These are phyloP conservation scores for Millerozyma acaciae DNA, from an alignment of 805 yeast genomes.

Conservation along the genomic window DNA sequence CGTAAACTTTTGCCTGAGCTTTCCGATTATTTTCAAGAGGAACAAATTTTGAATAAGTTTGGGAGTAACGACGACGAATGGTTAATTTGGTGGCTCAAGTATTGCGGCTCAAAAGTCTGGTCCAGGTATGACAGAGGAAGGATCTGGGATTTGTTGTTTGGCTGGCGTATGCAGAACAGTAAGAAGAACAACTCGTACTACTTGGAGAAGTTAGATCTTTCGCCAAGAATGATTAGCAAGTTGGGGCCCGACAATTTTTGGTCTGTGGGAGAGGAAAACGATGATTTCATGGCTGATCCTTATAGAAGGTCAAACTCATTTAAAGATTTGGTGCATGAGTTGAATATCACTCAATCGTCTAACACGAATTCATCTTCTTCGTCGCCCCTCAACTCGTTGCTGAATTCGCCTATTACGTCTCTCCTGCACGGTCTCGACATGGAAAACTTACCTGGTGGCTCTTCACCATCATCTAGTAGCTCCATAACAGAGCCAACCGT, in stretches of 20 bases:
- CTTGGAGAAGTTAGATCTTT: slow-evolving; percentile 28
- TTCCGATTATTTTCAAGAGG: slow-evolving; percentile 72
- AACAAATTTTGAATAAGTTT: slow-evolving; percentile 61
- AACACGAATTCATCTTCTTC: slow-evolving; percentile 1
- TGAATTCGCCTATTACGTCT: slow-evolving; percentile 6
- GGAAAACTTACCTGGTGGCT: too few species aligned
- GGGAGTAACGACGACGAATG: slow-evolving; percentile 71
- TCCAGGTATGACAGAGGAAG: slow-evolving; percentile 79
- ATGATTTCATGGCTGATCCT: slow-evolving; percentile 2
- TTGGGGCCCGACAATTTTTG: slow-evolving; percentile 65
- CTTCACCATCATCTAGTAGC: not conserved
- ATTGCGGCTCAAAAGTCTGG: slow-evolving; percentile 83
- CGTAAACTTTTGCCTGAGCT: slow-evolving; percentile 70
- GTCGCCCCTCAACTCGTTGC: slow-evolving; percentile 9
- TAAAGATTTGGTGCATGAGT: slow-evolving; percentile 27
- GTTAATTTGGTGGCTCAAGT: slow-evolving; percentile 94
- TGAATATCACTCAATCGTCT: slow-evolving; percentile 14
- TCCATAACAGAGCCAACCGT: slow-evolving; percentile 12
- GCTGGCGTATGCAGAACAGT: slow-evolving; percentile 55
- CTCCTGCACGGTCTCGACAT: not conserved
- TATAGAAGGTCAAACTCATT: slow-evolving; percentile 21
- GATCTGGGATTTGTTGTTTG: slow-evolving; percentile 82
- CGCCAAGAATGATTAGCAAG: slow-evolving; percentile 26
- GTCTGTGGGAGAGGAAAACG: slow-evolving; percentile 28
- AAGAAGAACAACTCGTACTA: slow-evolving; percentile 26